These are phyloP conservation scores for Boletus eberwhitei DNA, from an alignment of 768 basidiomycete species.

Conservation along the genomic window DNA sequence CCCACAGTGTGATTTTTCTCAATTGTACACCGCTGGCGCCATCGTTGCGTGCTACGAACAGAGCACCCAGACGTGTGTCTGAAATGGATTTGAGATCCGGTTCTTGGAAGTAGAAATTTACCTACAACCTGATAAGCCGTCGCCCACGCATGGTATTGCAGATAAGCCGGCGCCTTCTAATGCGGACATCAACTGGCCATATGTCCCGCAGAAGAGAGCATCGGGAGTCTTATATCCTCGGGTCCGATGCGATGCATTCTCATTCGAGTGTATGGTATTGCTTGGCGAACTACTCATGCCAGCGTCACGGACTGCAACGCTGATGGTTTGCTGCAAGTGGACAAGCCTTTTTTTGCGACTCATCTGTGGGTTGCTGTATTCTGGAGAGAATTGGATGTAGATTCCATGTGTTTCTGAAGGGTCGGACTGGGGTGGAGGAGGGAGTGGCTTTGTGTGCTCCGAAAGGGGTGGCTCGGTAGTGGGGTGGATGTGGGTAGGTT, in stretches of 20 bases:
- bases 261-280: neutral
- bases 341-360: constrained; percentile 22
- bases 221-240: constrained; percentile 20
- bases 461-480: neutral
- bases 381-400: constrained; percentile 21
- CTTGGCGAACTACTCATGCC: constrained; percentile 38
- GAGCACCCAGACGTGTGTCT: constrained; percentile 41
- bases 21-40: constrained; percentile 33
- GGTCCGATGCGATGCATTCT: neutral
- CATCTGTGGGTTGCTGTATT: neutral
- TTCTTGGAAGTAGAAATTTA: neutral
- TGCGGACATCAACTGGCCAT: constrained; percentile 41
- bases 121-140: constrained; percentile 33
- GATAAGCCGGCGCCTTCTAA: constrained; percentile 37
- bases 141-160: constrained; percentile 30
- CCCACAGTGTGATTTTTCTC: constrained; percentile 41
- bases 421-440: constrained; percentile 11
- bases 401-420: constrained; percentile 19
- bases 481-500: neutral
- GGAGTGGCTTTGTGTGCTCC: constrained; percentile 16
- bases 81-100: neutral
- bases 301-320: constrained; percentile 36
- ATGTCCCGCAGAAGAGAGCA: constrained; percentile 41
- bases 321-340: constrained; percentile 36
- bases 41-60: constrained; percentile 37